These are phyloP conservation scores for Pleurotus tuber-regium DNA, from an alignment of 768 basidiomycete genomes.

Conservation along the genomic window DNA sequence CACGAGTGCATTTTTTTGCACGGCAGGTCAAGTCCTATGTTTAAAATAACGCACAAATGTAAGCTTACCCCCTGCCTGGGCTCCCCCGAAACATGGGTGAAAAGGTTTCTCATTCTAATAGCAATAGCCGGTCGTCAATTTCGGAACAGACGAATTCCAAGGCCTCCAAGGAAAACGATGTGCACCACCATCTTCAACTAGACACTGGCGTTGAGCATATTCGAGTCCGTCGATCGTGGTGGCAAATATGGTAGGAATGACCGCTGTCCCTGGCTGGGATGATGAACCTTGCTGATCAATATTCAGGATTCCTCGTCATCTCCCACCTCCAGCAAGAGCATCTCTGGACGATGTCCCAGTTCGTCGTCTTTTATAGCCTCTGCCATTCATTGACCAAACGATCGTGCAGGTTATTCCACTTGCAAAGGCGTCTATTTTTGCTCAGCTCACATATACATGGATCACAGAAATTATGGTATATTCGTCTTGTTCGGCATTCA, in stretches of 20 bases:
- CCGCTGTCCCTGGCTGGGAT: background rate
- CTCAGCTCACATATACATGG: constrained; percentile 64
- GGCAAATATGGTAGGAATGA: constrained; percentile 48
- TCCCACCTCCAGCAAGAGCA: constrained; percentile 53
- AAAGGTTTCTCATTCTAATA: constrained; percentile 5
- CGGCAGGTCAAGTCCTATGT: constrained; percentile 1
- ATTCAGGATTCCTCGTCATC: constrained; percentile 54
- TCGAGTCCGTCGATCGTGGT: constrained; percentile 46
- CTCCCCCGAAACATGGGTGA: constrained; percentile 5
- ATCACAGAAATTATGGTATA: constrained; percentile 56
- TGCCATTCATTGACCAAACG: background rate
- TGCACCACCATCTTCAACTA: constrained; percentile 26
- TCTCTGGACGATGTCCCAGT: constrained; percentile 57
- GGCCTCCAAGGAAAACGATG: background rate
- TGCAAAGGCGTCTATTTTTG: constrained; percentile 53
- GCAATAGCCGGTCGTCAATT: constrained; percentile 3
- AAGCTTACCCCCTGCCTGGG: background rate
- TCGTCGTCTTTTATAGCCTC: constrained; percentile 7
- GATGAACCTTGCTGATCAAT: background rate
- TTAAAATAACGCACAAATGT: background rate
- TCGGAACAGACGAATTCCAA: background rate
- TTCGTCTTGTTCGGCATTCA: background rate
- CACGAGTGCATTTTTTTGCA: background rate
- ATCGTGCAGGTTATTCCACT: constrained; percentile 50
- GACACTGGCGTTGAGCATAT: constrained; percentile 38